Evolutionary conservation across 768 basidiomycete genomes (phyloP).

Genomic region (Hirschioporus abietinus): DNA sequence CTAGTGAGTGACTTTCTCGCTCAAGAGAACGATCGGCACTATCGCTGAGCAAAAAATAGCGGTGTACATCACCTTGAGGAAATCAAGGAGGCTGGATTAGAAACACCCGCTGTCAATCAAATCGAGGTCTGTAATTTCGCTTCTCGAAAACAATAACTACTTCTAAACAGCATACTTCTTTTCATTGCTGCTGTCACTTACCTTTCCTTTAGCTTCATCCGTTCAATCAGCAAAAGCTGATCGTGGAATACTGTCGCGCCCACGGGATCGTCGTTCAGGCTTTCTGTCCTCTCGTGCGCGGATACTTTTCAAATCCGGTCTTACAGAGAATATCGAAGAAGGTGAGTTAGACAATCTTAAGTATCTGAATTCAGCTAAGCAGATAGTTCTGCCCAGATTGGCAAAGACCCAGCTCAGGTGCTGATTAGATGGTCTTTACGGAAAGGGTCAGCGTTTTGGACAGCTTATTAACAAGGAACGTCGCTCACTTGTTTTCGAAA

Average conservation of each 20-base stretch:
- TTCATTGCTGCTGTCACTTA: too few relatives aligned
- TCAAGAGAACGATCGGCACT: neutral
- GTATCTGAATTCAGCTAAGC: too few relatives aligned
- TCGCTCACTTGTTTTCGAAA: neutral
- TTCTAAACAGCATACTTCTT: too few relatives aligned
- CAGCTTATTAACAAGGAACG: too few relatives aligned
- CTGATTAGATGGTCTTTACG: constrained; percentile 90
- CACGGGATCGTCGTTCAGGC: constrained; percentile 64
- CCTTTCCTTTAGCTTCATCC: constrained; percentile 56
- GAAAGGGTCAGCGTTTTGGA: constrained; percentile 48
- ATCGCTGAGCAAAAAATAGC: constrained; percentile 36
- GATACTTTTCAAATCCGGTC: constrained; percentile 47
- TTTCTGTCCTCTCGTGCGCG: constrained; percentile 71
- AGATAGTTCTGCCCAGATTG: constrained; percentile 16
- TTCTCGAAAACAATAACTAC: too few relatives aligned
- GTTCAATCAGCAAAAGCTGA: constrained; percentile 72
- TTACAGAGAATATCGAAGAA: constrained; percentile 53
- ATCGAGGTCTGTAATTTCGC: constrained; percentile 49
- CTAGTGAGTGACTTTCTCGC: constrained; percentile 44
- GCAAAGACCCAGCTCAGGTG: constrained; percentile 64
- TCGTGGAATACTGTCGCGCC: constrained; percentile 69
- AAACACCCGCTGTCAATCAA: constrained; percentile 73
- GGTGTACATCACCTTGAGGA: constrained; percentile 70
- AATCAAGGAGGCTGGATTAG: constrained; percentile 55
- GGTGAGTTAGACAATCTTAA: constrained; percentile 30